Percentiles rank a stretch among this genome's conserved stretches.
These are phyloP conservation scores for Neospora caninum DNA, from an alignment of 169 alveolate species.

Conservation along the genomic window DNA sequence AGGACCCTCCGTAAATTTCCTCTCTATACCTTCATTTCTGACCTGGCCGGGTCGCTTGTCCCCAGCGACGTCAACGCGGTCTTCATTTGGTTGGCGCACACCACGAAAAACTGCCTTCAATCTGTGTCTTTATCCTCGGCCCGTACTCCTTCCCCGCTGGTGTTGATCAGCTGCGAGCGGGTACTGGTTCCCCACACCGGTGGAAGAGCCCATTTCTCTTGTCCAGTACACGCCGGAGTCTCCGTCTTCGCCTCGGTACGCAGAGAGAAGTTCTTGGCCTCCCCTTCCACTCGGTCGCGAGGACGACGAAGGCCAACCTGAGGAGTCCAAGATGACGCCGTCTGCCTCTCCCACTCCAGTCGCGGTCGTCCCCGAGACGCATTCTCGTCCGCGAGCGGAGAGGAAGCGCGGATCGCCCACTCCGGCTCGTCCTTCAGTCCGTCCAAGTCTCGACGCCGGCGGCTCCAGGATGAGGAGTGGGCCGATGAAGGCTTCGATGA, in stretches of 20 bases:
- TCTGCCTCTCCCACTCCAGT: background rate
- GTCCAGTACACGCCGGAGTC: background rate
- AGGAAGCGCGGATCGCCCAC: background rate
- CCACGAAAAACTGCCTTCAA: no score
- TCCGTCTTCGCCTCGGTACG: background rate
- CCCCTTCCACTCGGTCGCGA: background rate
- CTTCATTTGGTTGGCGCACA: no score
- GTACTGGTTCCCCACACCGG: background rate
- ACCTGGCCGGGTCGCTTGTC: no score
- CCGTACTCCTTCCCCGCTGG: background rate
- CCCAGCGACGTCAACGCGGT: no score
- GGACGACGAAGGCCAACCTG: background rate
- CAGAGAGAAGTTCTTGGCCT: background rate
- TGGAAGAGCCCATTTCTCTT: background rate
- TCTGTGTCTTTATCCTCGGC: no score
- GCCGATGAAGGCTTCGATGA: constrained; percentile 46
- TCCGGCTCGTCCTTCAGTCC: background rate
- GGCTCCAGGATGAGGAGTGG: constrained; percentile 44
- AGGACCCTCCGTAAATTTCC: no score
- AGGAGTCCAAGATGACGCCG: background rate
- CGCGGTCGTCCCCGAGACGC: background rate
- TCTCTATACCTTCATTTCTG: no score
- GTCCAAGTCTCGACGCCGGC: background rate
- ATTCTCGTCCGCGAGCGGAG: background rate
- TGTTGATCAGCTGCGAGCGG: background rate